Conservation (phyloP, 768 basidiomycete species). For the Termitomyces sp. region DNA sequence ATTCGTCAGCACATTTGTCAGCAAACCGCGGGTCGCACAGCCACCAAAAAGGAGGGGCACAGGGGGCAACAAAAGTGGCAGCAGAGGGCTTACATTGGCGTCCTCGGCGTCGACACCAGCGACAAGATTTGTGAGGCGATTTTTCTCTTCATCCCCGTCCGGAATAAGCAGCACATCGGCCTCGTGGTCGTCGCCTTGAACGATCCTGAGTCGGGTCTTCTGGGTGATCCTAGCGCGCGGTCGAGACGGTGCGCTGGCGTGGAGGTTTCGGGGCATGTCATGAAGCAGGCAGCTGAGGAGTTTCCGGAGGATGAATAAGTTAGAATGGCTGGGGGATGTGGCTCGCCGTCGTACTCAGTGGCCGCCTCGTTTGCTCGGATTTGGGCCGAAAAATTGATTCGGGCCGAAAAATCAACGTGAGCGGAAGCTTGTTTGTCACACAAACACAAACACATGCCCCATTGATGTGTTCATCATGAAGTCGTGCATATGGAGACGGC, state of each 20-base stretch:
- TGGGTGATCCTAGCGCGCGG: slow-evolving; percentile 89
- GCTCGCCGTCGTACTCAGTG: slow-evolving; percentile 36
- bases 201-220: slow-evolving; percentile 86
- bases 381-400: slow-evolving; percentile 62
- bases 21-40: slow-evolving; percentile 51
- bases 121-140: slow-evolving; percentile 69
- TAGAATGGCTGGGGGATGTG: slow-evolving; percentile 26
- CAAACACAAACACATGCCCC: slow-evolving; percentile 32
- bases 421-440: slow-evolving; percentile 34
- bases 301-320: slow-evolving; percentile 35
- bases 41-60: slow-evolving; percentile 40
- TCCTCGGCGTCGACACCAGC: slow-evolving; percentile 92
- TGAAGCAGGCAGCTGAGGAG: slow-evolving; percentile 50
- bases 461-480: slow-evolving; percentile 5
- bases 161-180: slow-evolving; percentile 77
- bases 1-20: slow-evolving; percentile 45
- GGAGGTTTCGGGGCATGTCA: slow-evolving; percentile 86
- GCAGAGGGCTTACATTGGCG: slow-evolving; percentile 74
- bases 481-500: not conserved
- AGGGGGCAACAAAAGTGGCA: slow-evolving; percentile 32
- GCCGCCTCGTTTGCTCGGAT: slow-evolving; percentile 61
- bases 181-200: slow-evolving; percentile 77
- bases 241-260: slow-evolving; percentile 74
- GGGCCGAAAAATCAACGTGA: slow-evolving; percentile 49
- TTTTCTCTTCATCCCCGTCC: slow-evolving; percentile 85